phyloP scores from a whole-genome alignment of 1,284 basidiomycete species.

The Prillingera fragicola region DNA sequence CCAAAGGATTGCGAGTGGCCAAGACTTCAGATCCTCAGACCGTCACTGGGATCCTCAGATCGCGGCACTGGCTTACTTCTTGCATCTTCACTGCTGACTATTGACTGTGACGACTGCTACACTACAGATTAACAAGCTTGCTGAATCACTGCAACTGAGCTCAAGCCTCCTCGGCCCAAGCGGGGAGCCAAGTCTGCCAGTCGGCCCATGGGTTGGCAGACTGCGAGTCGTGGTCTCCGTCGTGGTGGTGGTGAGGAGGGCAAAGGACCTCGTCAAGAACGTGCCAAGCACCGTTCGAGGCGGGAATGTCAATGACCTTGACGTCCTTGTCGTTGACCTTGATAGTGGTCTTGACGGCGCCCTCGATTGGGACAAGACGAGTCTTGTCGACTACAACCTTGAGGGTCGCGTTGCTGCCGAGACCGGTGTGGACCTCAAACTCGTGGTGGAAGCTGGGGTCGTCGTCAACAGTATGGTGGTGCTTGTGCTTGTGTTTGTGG shows the following conservation, averaged over 20 bases:
- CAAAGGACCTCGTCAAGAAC: conserved; percentile 54
- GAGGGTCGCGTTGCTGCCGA: conserved; percentile 53
- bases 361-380: conserved; percentile 46
- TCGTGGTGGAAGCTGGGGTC: conserved; percentile 53
- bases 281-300: conserved; percentile 59
- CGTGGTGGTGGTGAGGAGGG: conserved; percentile 49
- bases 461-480: conserved; percentile 20
- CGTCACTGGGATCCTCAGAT: too few relatives aligned
- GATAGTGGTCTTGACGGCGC: conserved; percentile 50
- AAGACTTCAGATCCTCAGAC: too few relatives aligned
- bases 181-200: conserved; percentile 53
- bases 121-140: too few relatives aligned
- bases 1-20: too few relatives aligned
- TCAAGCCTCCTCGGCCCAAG: conserved; percentile 29
- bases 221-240: conserved; percentile 37
- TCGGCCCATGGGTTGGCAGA: conserved; percentile 52
- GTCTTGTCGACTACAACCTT: conserved; percentile 55
- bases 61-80: too few relatives aligned
- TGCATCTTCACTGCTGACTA: too few relatives aligned
- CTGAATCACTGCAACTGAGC: too few relatives aligned
- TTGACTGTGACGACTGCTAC: too few relatives aligned
- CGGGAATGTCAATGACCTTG: conserved; percentile 54
- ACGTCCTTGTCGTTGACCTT: conserved; percentile 56
- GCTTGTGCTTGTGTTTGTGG: conserved; percentile 12
- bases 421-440: conserved; percentile 52